Percentiles rank a stretch among this genome's conserved stretches.
Conservation (phyloP, 371 early-diverging fungal species). For the Syncephalis fuscata region DNA sequence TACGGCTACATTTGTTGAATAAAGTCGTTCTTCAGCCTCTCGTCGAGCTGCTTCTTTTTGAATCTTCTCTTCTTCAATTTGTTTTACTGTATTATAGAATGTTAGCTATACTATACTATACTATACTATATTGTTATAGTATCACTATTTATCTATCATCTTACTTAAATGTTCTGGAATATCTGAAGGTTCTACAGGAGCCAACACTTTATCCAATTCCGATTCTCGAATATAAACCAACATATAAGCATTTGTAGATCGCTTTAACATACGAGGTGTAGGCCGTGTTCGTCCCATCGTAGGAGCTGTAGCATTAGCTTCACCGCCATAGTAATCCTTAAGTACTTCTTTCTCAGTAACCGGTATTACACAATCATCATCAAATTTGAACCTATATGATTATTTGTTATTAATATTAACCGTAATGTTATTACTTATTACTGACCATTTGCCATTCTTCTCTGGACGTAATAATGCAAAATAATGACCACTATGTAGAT, state of each 20-base stretch:
- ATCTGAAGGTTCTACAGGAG: conserved; percentile 38
- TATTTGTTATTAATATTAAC: background rate
- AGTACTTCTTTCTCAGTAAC: conserved; percentile 76
- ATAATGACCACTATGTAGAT: conserved; percentile 94
- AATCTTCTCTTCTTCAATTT: conserved; percentile 40
- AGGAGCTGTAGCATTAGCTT: conserved; percentile 15
- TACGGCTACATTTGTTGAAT: conserved; percentile 43
- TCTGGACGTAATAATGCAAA: conserved; percentile 80
- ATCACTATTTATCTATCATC: too few relatives aligned
- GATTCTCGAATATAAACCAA: conserved; percentile 82
- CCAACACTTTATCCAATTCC: conserved; percentile 51
- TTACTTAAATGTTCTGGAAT: conserved; percentile 71
- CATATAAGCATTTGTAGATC: conserved; percentile 95
- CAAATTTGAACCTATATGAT: conserved; percentile 62
- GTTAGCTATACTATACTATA: conserved; percentile 2
- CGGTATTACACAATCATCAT: conserved; percentile 93
- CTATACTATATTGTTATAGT: background rate
- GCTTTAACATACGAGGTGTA: conserved; percentile 25
- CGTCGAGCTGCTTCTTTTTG: conserved; percentile 27
- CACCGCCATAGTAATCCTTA: conserved; percentile 94
- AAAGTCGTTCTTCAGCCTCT: conserved; percentile 53
- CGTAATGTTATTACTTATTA: conserved; percentile 6
- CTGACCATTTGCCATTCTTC: conserved; percentile 56
- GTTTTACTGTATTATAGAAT: conserved; percentile 19
- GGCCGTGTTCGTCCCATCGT: conserved; percentile 10